A percentile compares a stretch with the other conserved stretches of the same genome.
Evolutionary conservation across 2,329 filamentous ascomycete genomes (phyloP).

Genomic region (Plenodomus tracheiphilus): DNA sequence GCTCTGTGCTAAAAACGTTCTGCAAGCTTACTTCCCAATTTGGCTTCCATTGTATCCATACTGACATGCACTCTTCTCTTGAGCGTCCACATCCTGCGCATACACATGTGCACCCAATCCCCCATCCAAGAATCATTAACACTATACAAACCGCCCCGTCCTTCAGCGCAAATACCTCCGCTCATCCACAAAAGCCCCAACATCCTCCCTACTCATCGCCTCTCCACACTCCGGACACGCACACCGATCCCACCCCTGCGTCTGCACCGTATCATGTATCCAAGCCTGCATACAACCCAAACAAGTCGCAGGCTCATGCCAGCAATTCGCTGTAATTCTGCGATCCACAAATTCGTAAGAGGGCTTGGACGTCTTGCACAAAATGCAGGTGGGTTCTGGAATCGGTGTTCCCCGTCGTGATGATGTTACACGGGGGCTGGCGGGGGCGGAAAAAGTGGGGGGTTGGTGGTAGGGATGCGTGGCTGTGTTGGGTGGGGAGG

Average conservation of each 20-base stretch:
- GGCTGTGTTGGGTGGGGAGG: conserved; percentile 15
- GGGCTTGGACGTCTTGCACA: conserved; percentile 30
- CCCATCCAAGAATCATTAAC: too few relatives aligned
- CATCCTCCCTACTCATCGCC: conserved; percentile 27
- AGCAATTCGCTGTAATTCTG: conserved; percentile 28
- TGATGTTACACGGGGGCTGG: conserved; percentile 9
- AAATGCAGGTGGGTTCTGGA: conserved; percentile 26
- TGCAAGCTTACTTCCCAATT: too few relatives aligned
- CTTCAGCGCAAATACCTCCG: not conserved
- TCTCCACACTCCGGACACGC: conserved; percentile 38
- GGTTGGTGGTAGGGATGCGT: conserved; percentile 3
- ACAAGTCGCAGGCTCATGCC: conserved; percentile 36
- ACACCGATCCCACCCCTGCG: conserved; percentile 19
- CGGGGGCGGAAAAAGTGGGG: conserved; percentile 1
- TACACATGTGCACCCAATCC: too few relatives aligned
- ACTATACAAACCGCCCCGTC: too few relatives aligned
- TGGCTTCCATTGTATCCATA: too few relatives aligned
- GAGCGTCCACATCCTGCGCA: too few relatives aligned
- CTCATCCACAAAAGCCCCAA: conserved; percentile 25
- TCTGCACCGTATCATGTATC: conserved; percentile 26
- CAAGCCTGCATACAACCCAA: conserved; percentile 29
- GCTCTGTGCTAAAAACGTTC: too few relatives aligned
- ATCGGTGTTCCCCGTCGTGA: conserved; percentile 22
- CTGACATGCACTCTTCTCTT: too few relatives aligned
- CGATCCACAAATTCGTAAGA: conserved; percentile 24